phyloP scores from a whole-genome alignment of 2,329 filamentous ascomycete species.

The Fusarium decemcellulare region DNA sequence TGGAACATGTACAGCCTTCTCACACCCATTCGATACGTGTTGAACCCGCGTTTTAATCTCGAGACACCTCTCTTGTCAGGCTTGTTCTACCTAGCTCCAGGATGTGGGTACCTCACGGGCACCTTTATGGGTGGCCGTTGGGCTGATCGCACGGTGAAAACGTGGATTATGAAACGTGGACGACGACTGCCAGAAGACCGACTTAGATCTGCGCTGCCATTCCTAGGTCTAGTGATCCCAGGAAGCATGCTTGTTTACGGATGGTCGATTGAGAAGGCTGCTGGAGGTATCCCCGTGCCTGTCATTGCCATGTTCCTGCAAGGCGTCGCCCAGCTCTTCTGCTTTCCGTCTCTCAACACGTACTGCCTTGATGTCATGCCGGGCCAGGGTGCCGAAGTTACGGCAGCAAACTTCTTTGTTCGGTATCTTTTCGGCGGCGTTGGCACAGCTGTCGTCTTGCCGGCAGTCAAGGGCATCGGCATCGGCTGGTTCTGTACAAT shows the following conservation, averaged over 20 bases:
- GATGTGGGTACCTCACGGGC: slow-evolving; percentile 75
- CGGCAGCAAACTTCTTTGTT: neutral
- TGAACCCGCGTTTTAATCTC: slow-evolving; percentile 79
- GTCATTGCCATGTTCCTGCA: slow-evolving; percentile 79
- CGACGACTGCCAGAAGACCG: slow-evolving; percentile 80
- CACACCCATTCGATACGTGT: slow-evolving; percentile 77
- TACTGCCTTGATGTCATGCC: slow-evolving; percentile 48
- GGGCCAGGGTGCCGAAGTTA: neutral
- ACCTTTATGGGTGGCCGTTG: slow-evolving; percentile 79
- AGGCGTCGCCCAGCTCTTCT: slow-evolving; percentile 78
- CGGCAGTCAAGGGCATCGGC: neutral
- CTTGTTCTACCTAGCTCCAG: slow-evolving; percentile 80
- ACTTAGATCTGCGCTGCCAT: slow-evolving; percentile 71
- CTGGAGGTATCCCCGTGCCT: slow-evolving; percentile 64
- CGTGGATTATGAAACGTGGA: slow-evolving; percentile 67
- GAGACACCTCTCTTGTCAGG: slow-evolving; percentile 74
- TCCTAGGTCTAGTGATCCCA: slow-evolving; percentile 73
- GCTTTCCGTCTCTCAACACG: slow-evolving; percentile 78
- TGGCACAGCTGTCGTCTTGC: neutral
- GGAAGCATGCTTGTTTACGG: slow-evolving; percentile 79
- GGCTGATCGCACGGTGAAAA: slow-evolving; percentile 75
- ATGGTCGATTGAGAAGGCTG: slow-evolving; percentile 61
- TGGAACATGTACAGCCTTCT: slow-evolving; percentile 82
- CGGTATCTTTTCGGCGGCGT: neutral
- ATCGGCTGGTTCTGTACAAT: neutral